These are phyloP conservation scores for Fusarium torulosum DNA, from an alignment of 2,329 filamentous ascomycete genomes.

Conservation along the genomic window DNA sequence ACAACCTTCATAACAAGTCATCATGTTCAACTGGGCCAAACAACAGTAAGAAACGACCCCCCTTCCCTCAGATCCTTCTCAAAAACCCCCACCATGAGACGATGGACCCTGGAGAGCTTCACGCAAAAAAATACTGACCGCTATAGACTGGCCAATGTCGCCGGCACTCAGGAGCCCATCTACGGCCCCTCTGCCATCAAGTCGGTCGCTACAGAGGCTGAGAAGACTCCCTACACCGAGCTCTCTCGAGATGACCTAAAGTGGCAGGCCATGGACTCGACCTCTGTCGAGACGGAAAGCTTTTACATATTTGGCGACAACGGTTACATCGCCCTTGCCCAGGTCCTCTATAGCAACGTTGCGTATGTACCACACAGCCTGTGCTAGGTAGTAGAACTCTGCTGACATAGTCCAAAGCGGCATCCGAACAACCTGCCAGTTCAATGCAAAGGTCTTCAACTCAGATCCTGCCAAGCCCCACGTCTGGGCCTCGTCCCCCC, in stretches of 20 bases:
- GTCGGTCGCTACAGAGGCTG: constrained; percentile 84
- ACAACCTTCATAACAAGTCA: constrained; percentile 46
- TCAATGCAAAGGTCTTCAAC: constrained; percentile 94
- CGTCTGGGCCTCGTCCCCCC: constrained; percentile 85
- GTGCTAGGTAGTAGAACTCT: neutral
- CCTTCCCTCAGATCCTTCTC: constrained; percentile 9
- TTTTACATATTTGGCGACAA: constrained; percentile 90
- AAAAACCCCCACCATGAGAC: constrained; percentile 23
- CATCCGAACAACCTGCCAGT: constrained; percentile 90
- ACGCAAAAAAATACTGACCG: constrained; percentile 38
- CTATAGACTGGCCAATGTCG: constrained; percentile 78
- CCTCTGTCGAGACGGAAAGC: constrained; percentile 92
- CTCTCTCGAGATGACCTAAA: constrained; percentile 81
- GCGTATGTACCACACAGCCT: constrained; percentile 69
- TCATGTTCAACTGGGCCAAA: constrained; percentile 95
- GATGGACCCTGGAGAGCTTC: constrained; percentile 14
- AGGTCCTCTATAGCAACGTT: constrained; percentile 98
- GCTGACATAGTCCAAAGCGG: constrained; percentile 68
- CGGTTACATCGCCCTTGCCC: constrained; percentile 81
- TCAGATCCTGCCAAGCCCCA: constrained; percentile 77
- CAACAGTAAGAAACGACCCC: constrained; percentile 74
- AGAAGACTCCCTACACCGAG: constrained; percentile 83
- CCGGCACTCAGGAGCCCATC: constrained; percentile 95
- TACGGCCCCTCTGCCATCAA: constrained; percentile 91
- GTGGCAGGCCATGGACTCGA: constrained; percentile 85